Base-by-base conservation (phyloP, 1,139 yeast genomes). In the Zygosaccharomyces pseudobailii region DNA sequence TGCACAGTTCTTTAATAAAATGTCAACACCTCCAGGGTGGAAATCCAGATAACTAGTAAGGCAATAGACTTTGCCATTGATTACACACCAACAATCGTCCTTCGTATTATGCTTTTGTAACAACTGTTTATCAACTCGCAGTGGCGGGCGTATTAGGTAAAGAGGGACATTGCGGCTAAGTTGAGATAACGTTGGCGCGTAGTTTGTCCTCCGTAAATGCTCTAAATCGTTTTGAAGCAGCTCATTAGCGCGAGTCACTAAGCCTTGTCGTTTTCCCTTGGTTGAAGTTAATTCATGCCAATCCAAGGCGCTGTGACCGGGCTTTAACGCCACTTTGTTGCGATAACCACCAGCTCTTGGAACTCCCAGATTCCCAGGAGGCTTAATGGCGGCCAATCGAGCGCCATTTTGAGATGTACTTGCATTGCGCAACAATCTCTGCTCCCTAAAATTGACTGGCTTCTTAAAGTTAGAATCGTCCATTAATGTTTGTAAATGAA, bases 21-120 rank as follows among this genome's bases (percentile, higher is more conserved):
- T 89, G 5, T 78, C 80, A 2, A 74, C 82, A 1, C 98, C 98
- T 22, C 98, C 98, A 0, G 98, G 98, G 58, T 92, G 98, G 65
- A 83, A 92, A 48, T 79, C 73, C 30, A 92, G 66, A 65, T 92
- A 92, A 7, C 87, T 82, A 0, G 96, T 82, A 27, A 92, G 73
- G 60, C 90, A 87, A 69, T 86, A 92, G 2, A 92, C 95, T 57
- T 80, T 84, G 1, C 92, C 90, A 43, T 80, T 80, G 10, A 92
- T 74, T 37, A 80, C 79, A 5, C 94, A 85, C 98, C 98, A 92
- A 51, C 87, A 87, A 60, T 92, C 96, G 0, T 77, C 76, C 20
- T 53, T 57, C 0, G 72, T 65, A 27, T 72, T 74, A 64, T 92
- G 97, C 43, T 67, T 69, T 42, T 72, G 70, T 48, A 92, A 71